Percentiles rank a stretch among this genome's conserved stretches.
Conservation (phyloP, 1,139 yeast species). For the Meyerozyma guilliermondii region DNA sequence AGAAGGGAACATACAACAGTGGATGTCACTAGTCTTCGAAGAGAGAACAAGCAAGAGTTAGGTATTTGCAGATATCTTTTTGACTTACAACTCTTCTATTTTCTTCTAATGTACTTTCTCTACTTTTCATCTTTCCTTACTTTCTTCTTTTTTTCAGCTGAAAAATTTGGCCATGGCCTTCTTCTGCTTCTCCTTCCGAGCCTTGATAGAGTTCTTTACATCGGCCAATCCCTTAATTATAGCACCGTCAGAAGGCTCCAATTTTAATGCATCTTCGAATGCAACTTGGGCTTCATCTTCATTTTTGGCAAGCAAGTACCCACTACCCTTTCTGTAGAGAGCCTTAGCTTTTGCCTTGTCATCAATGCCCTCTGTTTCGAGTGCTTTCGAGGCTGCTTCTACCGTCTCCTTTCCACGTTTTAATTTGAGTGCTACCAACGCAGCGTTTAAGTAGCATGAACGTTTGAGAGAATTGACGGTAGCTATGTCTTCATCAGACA, state of each 20-base stretch:
- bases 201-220: constrained; percentile 48
- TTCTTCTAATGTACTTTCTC: not conserved
- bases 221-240: constrained; percentile 63
- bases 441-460: constrained; percentile 64
- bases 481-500: constrained; percentile 47
- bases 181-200: constrained; percentile 65
- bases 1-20: too few relatives aligned
- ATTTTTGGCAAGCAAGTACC: constrained; percentile 57
- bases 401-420: constrained; percentile 54
- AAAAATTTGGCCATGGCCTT: constrained; percentile 86
- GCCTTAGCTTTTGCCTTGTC: constrained; percentile 79
- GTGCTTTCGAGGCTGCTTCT: constrained; percentile 59
- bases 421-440: constrained; percentile 69
- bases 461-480: constrained; percentile 51
- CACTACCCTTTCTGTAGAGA: constrained; percentile 78
- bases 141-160: constrained; percentile 3
- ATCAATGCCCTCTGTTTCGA: constrained; percentile 57
- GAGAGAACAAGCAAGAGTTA: too few relatives aligned
- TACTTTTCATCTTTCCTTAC: too few relatives aligned
- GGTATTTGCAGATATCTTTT: too few relatives aligned
- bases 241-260: constrained; percentile 73
- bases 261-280: constrained; percentile 59
- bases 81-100: too few relatives aligned
- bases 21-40: too few relatives aligned
- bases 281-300: constrained; percentile 67